Base-by-base conservation (phyloP, 768 basidiomycete genomes). In the Gautieria morchelliformis region DNA sequence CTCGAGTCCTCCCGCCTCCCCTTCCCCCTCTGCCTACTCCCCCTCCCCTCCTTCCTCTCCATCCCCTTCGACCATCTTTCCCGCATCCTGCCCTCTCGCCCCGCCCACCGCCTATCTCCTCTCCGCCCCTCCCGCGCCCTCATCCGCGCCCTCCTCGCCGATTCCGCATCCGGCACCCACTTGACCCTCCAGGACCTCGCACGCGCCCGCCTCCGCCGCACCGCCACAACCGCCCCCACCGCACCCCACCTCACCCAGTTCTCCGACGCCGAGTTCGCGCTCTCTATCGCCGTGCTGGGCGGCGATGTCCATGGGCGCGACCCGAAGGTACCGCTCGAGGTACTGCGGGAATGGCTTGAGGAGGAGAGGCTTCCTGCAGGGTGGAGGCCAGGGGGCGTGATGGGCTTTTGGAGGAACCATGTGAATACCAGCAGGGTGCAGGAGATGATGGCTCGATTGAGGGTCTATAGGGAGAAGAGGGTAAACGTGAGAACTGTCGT, bases 161-260 rank as follows among this genome's bases (percentile, higher is more conserved):
- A n/a, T n/a, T n/a, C n/a, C n/a, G 55, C 45, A 11, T 56, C 55
- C 5, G 55, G 55, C 12, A 56, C 55, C 15, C 55, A 56, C 24
- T 37, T 56, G 15, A 56, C 55, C 44, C 22, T 56, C 19, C 30
- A 24, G 19, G 55, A 56, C 44, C 17, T 48, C 55, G 55, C 55
- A 27, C 55, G 55, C 41, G 55, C 55, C 7, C 55, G 55, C 12
- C 30, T 47, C 55, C 55, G 55, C n/a, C 22, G 55, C n/a, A 15
- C 30, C 44, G 55, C 32, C 3, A 30, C 19, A 6, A 32, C 55
- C 17, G 30, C 24, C 42, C 44, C 44, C 4, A 22, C 4, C 8
- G 22, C 46, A 5, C 39, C 55, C 10, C 42, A 41, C 12, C 55
- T 56, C 44, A 10, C 10, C 6, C 55, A 56, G 22, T 56, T 56